A percentile compares a stretch with the other conserved stretches of the same genome.
These are phyloP conservation scores for Pyrenochaeta sp. DNA, from an alignment of 2,329 filamentous ascomycete genomes.

Conservation along the genomic window DNA sequence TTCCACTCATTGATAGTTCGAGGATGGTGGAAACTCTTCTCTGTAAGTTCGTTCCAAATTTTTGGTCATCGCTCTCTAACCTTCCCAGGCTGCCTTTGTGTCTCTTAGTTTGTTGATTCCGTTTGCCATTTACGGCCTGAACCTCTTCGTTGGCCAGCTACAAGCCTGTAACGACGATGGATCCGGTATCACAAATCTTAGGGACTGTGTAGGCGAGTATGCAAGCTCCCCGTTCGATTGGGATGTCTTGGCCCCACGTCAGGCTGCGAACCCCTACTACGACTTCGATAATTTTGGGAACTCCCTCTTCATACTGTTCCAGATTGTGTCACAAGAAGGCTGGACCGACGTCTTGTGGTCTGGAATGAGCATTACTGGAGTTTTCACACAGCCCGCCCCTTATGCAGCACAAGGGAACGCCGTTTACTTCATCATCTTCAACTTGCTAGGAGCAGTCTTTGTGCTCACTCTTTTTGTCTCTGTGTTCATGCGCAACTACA, in stretches of 20 bases:
- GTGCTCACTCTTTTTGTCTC: conserved; percentile 97
- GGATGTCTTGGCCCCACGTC: conserved; percentile 83
- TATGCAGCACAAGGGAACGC: conserved; percentile 82
- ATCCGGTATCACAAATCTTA: conserved; percentile 65
- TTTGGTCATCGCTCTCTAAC: conserved; percentile 12
- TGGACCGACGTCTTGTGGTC: conserved; percentile 94
- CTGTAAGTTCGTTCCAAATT: conserved; percentile 60
- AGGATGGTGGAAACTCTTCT: conserved; percentile 92
- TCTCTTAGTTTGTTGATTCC: conserved; percentile 93
- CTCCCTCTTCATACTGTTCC: conserved; percentile 94
- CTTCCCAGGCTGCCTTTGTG: conserved; percentile 78
- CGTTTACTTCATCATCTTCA: conserved; percentile 95
- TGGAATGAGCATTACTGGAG: conserved; percentile 81
- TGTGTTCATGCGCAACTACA: conserved; percentile 99
- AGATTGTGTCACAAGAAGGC: conserved; percentile 98
- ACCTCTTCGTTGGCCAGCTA: conserved; percentile 87
- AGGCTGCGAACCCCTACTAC: conserved; percentile 82
- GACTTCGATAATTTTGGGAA: conserved; percentile 96
- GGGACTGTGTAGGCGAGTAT: conserved; percentile 86
- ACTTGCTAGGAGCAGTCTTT: conserved; percentile 94
- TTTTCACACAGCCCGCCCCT: conserved; percentile 74
- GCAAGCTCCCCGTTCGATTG: conserved; percentile 80
- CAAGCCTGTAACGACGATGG: conserved; percentile 78
- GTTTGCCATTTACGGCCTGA: conserved; percentile 95
- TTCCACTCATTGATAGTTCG: conserved; percentile 97